Percentiles rank a stretch among this genome's conserved stretches.
These are phyloP conservation scores for Martiniozyma abietophila DNA, from an alignment of 805 yeast genomes.

Conservation along the genomic window DNA sequence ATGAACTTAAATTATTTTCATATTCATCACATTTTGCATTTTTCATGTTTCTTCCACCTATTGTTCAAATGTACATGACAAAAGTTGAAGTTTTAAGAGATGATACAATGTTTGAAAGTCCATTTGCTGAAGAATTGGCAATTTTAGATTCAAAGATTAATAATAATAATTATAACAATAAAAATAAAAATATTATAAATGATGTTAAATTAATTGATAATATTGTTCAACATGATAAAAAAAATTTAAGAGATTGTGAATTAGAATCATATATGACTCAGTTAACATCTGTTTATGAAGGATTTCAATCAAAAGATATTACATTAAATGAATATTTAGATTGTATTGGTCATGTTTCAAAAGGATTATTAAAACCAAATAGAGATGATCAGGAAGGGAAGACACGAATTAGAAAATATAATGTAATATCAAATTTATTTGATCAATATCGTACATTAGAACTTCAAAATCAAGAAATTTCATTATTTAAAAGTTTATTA, in stretches of 20 bases:
- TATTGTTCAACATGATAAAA: too few relatives aligned
- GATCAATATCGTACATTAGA: slow-evolving; percentile 5
- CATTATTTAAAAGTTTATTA: slow-evolving; percentile 2
- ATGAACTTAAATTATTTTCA: slow-evolving; percentile 23
- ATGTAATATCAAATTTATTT: neutral
- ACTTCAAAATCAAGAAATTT: neutral
- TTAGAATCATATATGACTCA: too few relatives aligned
- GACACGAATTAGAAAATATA: neutral
- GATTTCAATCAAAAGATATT: slow-evolving; percentile 1
- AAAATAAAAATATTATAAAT: too few relatives aligned
- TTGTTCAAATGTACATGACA: slow-evolving; percentile 21
- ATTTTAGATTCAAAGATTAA: too few relatives aligned
- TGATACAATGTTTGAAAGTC: slow-evolving; percentile 17
- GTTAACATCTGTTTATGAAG: too few relatives aligned
- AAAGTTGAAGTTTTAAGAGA: slow-evolving; percentile 23
- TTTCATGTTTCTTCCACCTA: slow-evolving; percentile 23
- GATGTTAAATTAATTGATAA: too few relatives aligned
- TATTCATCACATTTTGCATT: slow-evolving; percentile 26
- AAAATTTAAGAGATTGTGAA: too few relatives aligned
- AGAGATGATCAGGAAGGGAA: neutral
- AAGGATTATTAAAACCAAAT: neutral
- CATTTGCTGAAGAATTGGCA: too few relatives aligned
- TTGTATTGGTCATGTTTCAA: neutral
- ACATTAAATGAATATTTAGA: neutral
- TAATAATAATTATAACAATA: too few relatives aligned